Evolutionary conservation across 106 monocot genomes (phyloP).

Genomic region (Apostasia shenzhenica): DNA sequence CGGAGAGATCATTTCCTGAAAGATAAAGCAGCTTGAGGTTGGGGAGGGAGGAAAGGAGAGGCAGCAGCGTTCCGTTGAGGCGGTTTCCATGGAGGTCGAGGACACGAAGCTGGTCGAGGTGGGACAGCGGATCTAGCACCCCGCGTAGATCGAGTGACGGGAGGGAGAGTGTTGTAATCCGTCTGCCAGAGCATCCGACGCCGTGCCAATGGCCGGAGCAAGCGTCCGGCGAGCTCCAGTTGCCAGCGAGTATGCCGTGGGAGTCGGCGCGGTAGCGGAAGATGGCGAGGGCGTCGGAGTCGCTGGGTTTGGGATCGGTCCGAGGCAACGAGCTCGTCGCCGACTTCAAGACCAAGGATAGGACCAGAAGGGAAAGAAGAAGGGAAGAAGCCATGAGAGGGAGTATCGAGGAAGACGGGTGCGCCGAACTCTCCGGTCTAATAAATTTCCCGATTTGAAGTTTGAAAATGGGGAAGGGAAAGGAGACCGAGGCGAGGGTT

Average conservation of each 20-base stretch:
- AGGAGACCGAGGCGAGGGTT: neutral
- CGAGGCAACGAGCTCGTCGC: neutral
- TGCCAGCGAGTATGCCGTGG: conserved; percentile 45
- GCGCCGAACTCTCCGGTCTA: too few species aligned
- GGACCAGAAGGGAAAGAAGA: neutral
- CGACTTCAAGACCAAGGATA: neutral
- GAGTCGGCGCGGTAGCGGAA: conserved; percentile 38
- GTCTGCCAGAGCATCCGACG: conserved; percentile 31
- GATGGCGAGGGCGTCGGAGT: conserved; percentile 34
- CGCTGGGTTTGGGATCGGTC: conserved; percentile 1
- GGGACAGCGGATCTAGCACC: conserved; percentile 36
- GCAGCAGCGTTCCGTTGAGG: conserved; percentile 51
- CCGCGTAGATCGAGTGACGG: conserved; percentile 52
- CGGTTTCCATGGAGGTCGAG: conserved; percentile 54
- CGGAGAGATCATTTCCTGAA: conserved; percentile 51
- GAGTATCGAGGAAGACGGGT: neutral
- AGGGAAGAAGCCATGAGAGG: neutral
- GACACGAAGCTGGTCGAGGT: conserved; percentile 41
- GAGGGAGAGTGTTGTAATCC: conserved; percentile 36
- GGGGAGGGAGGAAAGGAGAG: conserved; percentile 19
- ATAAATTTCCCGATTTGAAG: too few species aligned
- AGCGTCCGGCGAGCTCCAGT: conserved; percentile 48
- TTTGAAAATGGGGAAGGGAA: neutral
- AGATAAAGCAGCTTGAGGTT: conserved; percentile 62
- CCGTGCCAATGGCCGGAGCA: conserved; percentile 29